phyloP scores from a whole-genome alignment of 768 basidiomycete genomes.

The Trichaptum fuscoviolaceum region DNA sequence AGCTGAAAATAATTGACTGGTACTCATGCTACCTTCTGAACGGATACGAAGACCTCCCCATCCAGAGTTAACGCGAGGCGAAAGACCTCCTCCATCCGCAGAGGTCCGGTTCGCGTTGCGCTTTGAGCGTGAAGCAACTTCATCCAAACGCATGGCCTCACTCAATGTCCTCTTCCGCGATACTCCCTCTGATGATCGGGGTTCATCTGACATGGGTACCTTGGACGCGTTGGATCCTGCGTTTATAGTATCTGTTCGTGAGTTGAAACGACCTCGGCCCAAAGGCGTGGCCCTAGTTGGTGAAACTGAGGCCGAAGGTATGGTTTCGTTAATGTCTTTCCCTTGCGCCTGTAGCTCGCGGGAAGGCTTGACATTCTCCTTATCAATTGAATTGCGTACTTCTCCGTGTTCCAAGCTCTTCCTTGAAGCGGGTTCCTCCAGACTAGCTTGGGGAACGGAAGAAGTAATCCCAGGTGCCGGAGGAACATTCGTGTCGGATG shows the following conservation, averaged over 20 bases:
- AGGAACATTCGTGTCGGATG: background rate
- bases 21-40: background rate
- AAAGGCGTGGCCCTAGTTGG: background rate
- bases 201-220: background rate
- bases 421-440: background rate
- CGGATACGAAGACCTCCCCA: constrained; percentile 3
- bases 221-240: background rate
- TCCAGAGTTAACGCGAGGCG: background rate
- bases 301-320: background rate
- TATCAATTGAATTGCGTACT: background rate
- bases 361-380: constrained; percentile 4
- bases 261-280: background rate
- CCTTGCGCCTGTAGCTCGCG: background rate
- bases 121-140: background rate
- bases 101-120: background rate
- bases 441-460: background rate
- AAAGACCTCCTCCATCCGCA: background rate
- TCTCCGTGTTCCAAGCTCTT: background rate
- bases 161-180: background rate
- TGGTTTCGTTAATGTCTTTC: background rate
- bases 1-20: background rate
- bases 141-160: background rate
- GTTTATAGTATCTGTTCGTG: background rate
- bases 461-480: background rate
- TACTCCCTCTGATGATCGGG: background rate